Evolutionary conservation across 1,284 basidiomycete genomes (phyloP), one percentile per base, ranked within the genome.

Genomic region (Austroboletus novae-zelandiae): DNA sequence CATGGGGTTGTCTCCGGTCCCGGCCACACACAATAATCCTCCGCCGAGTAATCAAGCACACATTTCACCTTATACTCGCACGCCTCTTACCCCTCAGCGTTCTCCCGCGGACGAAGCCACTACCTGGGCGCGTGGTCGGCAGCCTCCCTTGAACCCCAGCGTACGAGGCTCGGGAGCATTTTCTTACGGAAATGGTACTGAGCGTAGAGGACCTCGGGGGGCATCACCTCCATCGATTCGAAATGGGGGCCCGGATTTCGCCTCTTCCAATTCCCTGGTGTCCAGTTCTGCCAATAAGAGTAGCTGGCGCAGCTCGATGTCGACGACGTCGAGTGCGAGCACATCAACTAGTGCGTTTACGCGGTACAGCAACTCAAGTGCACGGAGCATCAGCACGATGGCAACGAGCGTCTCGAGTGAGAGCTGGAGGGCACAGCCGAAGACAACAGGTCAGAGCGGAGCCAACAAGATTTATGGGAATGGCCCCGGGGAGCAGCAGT

Each of bases 241-340:
- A 54, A 78, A 74, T 51, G 75, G 74, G 7, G 77, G 79, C 23
- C 39, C 27, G n/a, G 64, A 63, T 34, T 52, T 54, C 23, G 15
- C 47, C n/a, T 47, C 53, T 13, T 59, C 64, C 3, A 53, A 47
- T 29, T 48, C 57, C 2, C 40, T 55, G 34, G 23, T 56, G 20
- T 64, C 68, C 27, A 57, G 53, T 49, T 42, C 66, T 48, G 55
- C 65, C 32, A 66, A 60, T 41, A 66, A 62, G 50, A 76, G 72
- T 56, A 89, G 87, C 67, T 89, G 86, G 86, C 83, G 87, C 47
- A 86, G 77, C 65, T 87, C 86, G 36, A 82, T 77, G 76, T 80
- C 77, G 50, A 80, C 78, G n/a, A 76, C 76, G 11, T 79, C 83
- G 40, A 87, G 82, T 61, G 80, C 83, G 15, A 80, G 79, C 53